Evolutionary conservation across 148 eudicot genomes (phyloP), one percentile per base, ranked within the genome.

Genomic region (Salicornia ramosissima): DNA sequence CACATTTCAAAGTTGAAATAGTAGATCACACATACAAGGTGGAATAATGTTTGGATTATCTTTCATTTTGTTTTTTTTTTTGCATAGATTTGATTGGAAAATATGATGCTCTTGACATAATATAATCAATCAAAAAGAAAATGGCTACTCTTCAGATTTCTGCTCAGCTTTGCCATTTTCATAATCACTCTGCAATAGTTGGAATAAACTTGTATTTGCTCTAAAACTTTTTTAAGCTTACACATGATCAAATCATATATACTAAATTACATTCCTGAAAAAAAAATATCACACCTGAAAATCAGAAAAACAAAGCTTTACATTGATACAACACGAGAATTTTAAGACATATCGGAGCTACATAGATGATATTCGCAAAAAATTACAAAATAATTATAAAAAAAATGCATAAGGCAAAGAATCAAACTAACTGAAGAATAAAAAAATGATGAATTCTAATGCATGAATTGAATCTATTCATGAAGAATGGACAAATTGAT

Each of bases 381-480:
- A 69, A 72, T 67, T 74, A 80, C 74, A 65, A 68, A 67, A 71
- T 43, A 70, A 33, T 62, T 72, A 67, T n/a, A n/a, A n/a, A n/a
- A n/a, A n/a, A n/a, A n/a, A n/a, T n/a, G 79, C 73, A 4, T 29
- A 58, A 74, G 77, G 79, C 47, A 65, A 80, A 76, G 66, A 82
- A 82, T 70, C 65, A 73, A 76, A 80, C 59, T 33, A 78, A 79
- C 68, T 75, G 80, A 84, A 74, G 74, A 68, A 75, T 66, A 45
- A 72, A 80, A 36, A 78, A 83, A 75, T 81, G 71, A 70, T 51
- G 71, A 67, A 55, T 68, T 68, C 56, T 51, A 62, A 66, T 57
- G 79, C 82, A 74, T 65, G 39, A 71, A 71, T 67, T 65, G 39
- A 71, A 71, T 67, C 75, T 79, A 73, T 78, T 65, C 81, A 75